Base-by-base conservation (phyloP, 2,329 filamentous ascomycete species). In the Erysiphe pulchra region DNA sequence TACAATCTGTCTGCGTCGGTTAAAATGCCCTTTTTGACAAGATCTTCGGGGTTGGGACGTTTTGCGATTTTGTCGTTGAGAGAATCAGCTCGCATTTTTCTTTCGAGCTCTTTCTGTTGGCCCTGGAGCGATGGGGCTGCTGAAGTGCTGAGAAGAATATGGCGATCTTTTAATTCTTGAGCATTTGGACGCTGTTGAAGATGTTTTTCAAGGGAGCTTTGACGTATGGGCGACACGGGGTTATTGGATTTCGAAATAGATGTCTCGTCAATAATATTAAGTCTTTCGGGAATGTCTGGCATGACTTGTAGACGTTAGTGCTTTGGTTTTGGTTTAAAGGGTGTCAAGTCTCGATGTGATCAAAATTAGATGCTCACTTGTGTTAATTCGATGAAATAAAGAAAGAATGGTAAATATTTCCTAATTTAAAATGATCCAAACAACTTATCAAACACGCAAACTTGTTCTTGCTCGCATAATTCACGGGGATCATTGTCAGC, bases 41-140 rank as follows among this genome's bases (percentile, higher is more conserved):
- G 65, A 44, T 79, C 70, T 52, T 85, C 81, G 11, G 81, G 79
- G 33, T 72, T 68, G 1, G 86, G 86, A 17, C 86, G 71, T 54
- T 78, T 70, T 56, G 79, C 72, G 50, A 94, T 75, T 61, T 86
- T 86, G 57, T 92, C 84, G 61, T 92, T 90, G 50, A 94, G 69
- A 46, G 71, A 79, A 60, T 93, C 82, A 48, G 76, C 80, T 13
- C 80, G 73, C 85, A 94, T 61, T 12, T 84, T 78, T 59, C 77
- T 84, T 61, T 85, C 75, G 38, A 94, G 75, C 65, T 92, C 82
- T 57, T 73, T 78, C 61, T 90, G 84, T 50, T 84, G 75, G 47
- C 78, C 83, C 57, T 79, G 76, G 46, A 94, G 66, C 37, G 30
- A 78, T 69, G 77, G 77, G 40, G 77, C 77, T 52, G 73, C 72